These are phyloP conservation scores for Breynia disticha DNA, from an alignment of 441 rosid genomes.

Conservation along the genomic window DNA sequence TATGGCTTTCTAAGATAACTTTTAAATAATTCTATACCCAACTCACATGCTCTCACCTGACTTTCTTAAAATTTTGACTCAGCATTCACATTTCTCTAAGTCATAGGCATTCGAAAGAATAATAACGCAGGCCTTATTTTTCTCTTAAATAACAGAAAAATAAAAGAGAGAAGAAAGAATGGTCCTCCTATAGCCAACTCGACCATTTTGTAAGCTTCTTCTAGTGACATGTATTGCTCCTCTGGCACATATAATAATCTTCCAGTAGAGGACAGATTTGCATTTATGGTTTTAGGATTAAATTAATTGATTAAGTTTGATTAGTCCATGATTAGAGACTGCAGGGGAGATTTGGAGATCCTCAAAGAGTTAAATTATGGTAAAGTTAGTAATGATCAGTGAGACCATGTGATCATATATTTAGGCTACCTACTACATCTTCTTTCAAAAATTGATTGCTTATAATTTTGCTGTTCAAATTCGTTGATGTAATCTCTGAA, in stretches of 20 bases:
- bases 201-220: not conserved
- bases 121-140: too few relatives aligned
- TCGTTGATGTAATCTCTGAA: too few relatives aligned
- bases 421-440: conserved; percentile 18
- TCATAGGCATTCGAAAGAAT: too few relatives aligned
- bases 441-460: conserved; percentile 6
- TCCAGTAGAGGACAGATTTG: not conserved
- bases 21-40: conserved; percentile 13
- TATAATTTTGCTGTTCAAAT: too few relatives aligned
- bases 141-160: too few relatives aligned
- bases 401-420: conserved; percentile 29
- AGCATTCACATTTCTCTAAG: too few relatives aligned
- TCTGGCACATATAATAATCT: conserved; percentile 5
- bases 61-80: conserved; percentile 13
- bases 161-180: too few relatives aligned
- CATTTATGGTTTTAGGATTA: not conserved
- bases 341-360: conserved; percentile 20
- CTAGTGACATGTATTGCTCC: not conserved
- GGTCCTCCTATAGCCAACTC: conserved; percentile 14
- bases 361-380: conserved; percentile 10
- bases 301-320: conserved; percentile 8
- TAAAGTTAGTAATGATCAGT: conserved; percentile 8
- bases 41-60: conserved; percentile 26
- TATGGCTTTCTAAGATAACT: conserved; percentile 1
- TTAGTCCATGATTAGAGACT: conserved; percentile 11